Evolutionary conservation across 371 early-diverging fungal genomes (phyloP), one percentile per base, ranked within the genome.

Genomic region (Paraphysoderma sedebokerense): DNA sequence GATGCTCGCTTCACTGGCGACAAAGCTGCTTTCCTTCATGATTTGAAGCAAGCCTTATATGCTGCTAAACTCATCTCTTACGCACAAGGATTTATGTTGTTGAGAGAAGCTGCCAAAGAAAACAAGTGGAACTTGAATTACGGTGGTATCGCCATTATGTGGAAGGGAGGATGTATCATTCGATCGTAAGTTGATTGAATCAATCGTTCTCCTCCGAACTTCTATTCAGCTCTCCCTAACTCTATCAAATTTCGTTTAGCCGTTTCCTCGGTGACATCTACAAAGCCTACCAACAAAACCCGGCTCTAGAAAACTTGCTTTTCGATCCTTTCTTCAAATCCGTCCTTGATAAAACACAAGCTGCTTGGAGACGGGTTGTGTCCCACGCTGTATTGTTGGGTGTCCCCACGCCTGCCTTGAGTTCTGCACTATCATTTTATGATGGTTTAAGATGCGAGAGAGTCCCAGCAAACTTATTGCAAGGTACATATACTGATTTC

Each of bases 141-240:
- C 61, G 85, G 85, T 35, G 87, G 85, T 46, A 92, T 98, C 63
- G 91, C 96, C 35, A 68, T 87, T 41, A 95, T 98, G 87, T 99
- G 99, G 99, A 82, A 88, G 53, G 96, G 97, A 55, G 98, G 99
- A 31, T 99, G 99, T 74, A 99, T 99, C 56, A 93, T 98, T 63
- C 81, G 98, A 49, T 67, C 67, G 54, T 63, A 13, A 29, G 27
- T 42, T 1, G n/a, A 19, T 49, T 53, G 31, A 49, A 65, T 31
- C 33, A 34, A 30, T 2, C 2, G n/a, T n/a, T n/a, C n/a, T n/a
- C n/a, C n/a, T n/a, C n/a, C n/a, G n/a, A n/a, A n/a, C n/a, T n/a
- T n/a, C n/a, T n/a, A n/a, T n/a, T n/a, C 17, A 27, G 17, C 46
- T 40, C n/a, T 20, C 44, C 19, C 22, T 27, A 12, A 20, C 24